Base-by-base conservation (phyloP, 116 monocot species). In the Trichopus zeylanicus region DNA sequence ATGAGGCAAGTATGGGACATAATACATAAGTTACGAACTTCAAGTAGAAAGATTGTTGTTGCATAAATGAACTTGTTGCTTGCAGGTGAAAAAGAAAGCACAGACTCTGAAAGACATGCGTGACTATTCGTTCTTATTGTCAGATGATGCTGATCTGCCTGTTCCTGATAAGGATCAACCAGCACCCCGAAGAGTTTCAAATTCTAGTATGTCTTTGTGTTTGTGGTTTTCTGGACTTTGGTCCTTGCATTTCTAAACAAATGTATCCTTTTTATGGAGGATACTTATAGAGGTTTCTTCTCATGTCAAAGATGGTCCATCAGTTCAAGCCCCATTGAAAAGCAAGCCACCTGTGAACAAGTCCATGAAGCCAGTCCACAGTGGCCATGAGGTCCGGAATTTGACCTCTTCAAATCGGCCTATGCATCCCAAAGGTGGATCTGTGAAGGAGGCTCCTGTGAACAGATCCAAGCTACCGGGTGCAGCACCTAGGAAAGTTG, bases 51-150 rank as follows among this genome's bases (percentile, higher is more conserved):
- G 20, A 12, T 27, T 48, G 0, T 0, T 3, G 32, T 6, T 26
- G 22, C 13, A 2, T 22, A 46, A 47, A 7, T 53, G 32, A 42
- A 8, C 26, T 15, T 30, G n/a, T 29, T 55, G 2, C 29, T 71
- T 72, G 54, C 67, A 95, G 95, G 39, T 66, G n/a, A 91, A 85
- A 67, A 77, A 51, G 64, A 97, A 97, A 66, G 97, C 60, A 31
- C 75, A 87, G 55, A 69, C 78, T n/a, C 72, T 97, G 19, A 97
- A 91, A 67, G 91, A 86, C 26, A 76, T 58, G 49, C 78, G 97
- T 3, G 97, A 97, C 60, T 97, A 91, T 57, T 91, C 97, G 0
- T 97, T 97, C 56, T 54, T 97, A 46, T 60, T 97, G 4, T 87
- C 91, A 0, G 97, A 97, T 77, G 97, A 91, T 84, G 70, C 79